Percentiles rank a stretch among this genome's conserved stretches.
These are phyloP conservation scores for Hebeloma cylindrosporum DNA, from an alignment of 768 basidiomycete genomes.

Conservation along the genomic window DNA sequence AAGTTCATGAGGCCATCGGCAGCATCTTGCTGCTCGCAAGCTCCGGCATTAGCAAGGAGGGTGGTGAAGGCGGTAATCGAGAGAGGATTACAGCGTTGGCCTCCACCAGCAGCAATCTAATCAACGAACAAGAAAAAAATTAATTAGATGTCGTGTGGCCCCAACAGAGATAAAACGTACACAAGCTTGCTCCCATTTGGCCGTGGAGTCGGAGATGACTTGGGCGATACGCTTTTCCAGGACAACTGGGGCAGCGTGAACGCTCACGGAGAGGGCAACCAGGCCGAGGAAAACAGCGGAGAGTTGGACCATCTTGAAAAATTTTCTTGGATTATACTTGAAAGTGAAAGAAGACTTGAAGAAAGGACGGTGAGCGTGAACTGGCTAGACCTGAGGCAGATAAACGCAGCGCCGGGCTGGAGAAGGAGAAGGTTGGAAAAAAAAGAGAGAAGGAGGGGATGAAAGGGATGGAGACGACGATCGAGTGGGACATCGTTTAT, in stretches of 20 bases:
- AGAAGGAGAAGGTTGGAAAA: constrained; percentile 14
- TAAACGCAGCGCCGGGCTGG: constrained; percentile 32
- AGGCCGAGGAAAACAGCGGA: constrained; percentile 31
- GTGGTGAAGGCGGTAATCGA: constrained; percentile 56
- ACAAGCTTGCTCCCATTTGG: constrained; percentile 52
- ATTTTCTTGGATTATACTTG: constrained; percentile 14
- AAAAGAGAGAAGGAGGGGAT: constrained; percentile 12
- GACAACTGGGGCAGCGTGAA: constrained; percentile 32
- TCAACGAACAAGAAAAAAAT: constrained; percentile 4
- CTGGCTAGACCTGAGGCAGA: constrained; percentile 15
- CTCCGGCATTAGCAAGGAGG: constrained; percentile 56
- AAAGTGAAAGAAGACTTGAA: constrained; percentile 14
- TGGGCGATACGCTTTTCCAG: constrained; percentile 50
- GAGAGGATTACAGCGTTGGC: constrained; percentile 52
- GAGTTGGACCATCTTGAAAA: constrained; percentile 26
- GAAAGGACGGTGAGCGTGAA: constrained; percentile 16
- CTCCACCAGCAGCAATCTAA: constrained; percentile 57
- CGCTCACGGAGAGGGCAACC: constrained; percentile 30
- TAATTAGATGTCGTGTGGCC: background rate
- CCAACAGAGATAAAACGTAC: constrained; percentile 32
- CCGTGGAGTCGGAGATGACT: constrained; percentile 45
- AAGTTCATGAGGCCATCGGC: constrained; percentile 56
- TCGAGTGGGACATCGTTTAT: constrained; percentile 5
- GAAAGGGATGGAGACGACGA: constrained; percentile 1
- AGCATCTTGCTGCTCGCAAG: constrained; percentile 57